Percentiles rank a stretch among this genome's conserved stretches.
phyloP scores from a whole-genome alignment of 1,139 yeast species.

The Candida sp. region DNA sequence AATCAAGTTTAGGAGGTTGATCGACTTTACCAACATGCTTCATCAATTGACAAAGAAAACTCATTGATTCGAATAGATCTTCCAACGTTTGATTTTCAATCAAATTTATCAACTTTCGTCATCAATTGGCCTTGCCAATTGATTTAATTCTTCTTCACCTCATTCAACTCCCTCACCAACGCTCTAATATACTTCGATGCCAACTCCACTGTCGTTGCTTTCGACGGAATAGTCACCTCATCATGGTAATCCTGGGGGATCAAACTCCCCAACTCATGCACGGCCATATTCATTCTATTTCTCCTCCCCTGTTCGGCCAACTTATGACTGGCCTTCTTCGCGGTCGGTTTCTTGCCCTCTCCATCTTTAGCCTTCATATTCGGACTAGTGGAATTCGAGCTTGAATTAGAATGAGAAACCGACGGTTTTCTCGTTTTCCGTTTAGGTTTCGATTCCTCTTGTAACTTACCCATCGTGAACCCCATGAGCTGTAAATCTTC shows the following conservation, averaged over 20 bases:
- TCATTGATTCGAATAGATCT: too few species aligned
- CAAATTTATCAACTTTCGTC: too few species aligned
- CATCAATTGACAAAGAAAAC: too few species aligned
- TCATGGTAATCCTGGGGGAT: conserved; percentile 64
- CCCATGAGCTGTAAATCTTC: conserved; percentile 36
- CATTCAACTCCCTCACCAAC: conserved; percentile 44
- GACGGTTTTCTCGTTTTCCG: conserved; percentile 13
- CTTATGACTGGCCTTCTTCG: conserved; percentile 80
- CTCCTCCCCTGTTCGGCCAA: conserved; percentile 96
- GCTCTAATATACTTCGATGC: conserved; percentile 69
- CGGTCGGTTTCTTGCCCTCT: conserved; percentile 25
- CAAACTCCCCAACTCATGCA: conserved; percentile 65
- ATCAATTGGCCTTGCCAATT: too few species aligned
- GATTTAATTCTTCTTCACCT: conserved; percentile 6
- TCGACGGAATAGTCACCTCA: conserved; percentile 65
- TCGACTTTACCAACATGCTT: too few species aligned
- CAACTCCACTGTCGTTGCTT: conserved; percentile 92
- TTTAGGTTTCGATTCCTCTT: conserved; percentile 23
- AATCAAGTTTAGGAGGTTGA: too few species aligned
- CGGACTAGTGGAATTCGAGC: conserved; percentile 18
- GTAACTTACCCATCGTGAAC: conserved; percentile 46
- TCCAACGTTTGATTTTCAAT: too few species aligned
- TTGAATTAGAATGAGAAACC: conserved; percentile 7
- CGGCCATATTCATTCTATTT: conserved; percentile 85
- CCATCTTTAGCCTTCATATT: conserved; percentile 1